Evolutionary conservation across 805 yeast species (phyloP), one percentile per base, ranked within the genome.

Genomic region (Ogataea chonburiensis): DNA sequence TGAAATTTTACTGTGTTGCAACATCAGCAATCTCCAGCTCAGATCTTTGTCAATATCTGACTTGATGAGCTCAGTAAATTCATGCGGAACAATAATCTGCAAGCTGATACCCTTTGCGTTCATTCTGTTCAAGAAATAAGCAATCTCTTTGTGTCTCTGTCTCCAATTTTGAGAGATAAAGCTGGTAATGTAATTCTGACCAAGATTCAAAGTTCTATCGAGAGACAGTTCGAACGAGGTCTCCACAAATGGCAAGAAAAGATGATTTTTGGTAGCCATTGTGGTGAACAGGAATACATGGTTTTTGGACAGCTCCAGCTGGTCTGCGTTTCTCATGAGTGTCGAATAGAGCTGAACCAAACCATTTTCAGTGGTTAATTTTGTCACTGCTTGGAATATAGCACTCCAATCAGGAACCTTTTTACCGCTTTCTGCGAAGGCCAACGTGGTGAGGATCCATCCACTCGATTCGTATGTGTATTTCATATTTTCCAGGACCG

Each of bases 401-500:
- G 34, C 34, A 3, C 39, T 34, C 91, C 91, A 83, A 43, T 68
- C 60, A 1, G 67, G 51, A 3, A 81, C 69, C 50, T 79, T 81
- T 42, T 60, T 71, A 49, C 93, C 93, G 30, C 86, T 77, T 42
- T 82, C 89, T 3, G 85, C 78, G 58, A 80, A 84, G 0, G 70
- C 55, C 32, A 82, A 53, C 0, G 80, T 57, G 0, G 70, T 55
- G 25, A 79, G 47, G 3, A 79, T 36, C 44, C 69, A 71, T 4
- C 66, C 52, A 13, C 61, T 55, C 6, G 68, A 63, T 3, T 59
- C 28, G 11, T 41, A 38, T 11, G 42, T 38, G 19, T 35, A 36
- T 16, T 37, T 31, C 10, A 58, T 26, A 5, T 36, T 32, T 2
- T 48, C 45, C n/a, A 61, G n/a, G 1, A 64, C 46, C 3, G 61